Evolutionary conservation across 2,329 filamentous ascomycete genomes (phyloP).

Genomic region (Beauveria bassiana): DNA sequence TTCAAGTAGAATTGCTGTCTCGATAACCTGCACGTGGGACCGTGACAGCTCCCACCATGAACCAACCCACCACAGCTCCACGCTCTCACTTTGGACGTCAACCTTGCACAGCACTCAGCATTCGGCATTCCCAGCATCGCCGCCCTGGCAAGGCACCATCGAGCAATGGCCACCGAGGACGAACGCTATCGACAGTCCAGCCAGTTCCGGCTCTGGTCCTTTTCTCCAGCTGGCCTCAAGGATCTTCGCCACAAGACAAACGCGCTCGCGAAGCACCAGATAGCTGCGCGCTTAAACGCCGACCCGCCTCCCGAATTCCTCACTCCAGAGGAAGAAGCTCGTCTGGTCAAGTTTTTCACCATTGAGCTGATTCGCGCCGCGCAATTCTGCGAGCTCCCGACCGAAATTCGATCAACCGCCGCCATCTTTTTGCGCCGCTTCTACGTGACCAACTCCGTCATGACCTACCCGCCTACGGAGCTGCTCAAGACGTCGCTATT

Average conservation of each 20-base stretch:
- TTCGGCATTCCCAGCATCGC: not conserved
- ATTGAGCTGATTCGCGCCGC: slow-evolving; percentile 50
- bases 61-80: not conserved
- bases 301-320: slow-evolving; percentile 65
- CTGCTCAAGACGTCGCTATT: slow-evolving; percentile 88
- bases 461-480: slow-evolving; percentile 89
- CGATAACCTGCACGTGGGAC: not conserved
- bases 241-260: slow-evolving; percentile 74
- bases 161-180: slow-evolving; percentile 72
- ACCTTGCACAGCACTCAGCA: not conserved
- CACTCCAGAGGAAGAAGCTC: slow-evolving; percentile 73
- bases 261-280: slow-evolving; percentile 58
- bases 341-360: slow-evolving; percentile 72
- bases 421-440: slow-evolving; percentile 89
- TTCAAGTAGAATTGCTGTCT: not conserved
- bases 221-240: slow-evolving; percentile 64
- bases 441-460: slow-evolving; percentile 90
- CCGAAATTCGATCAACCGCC: slow-evolving; percentile 56
- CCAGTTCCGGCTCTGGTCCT: slow-evolving; percentile 90
- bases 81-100: not conserved
- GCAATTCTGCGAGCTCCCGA: slow-evolving; percentile 43
- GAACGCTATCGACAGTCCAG: slow-evolving; percentile 83
- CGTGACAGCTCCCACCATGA: not conserved
- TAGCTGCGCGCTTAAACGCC: slow-evolving; percentile 45
- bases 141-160: not conserved